Evolutionary conservation across 192 early-diverging fungal species (phyloP).

Genomic region (Rhizophagus prolifer): DNA sequence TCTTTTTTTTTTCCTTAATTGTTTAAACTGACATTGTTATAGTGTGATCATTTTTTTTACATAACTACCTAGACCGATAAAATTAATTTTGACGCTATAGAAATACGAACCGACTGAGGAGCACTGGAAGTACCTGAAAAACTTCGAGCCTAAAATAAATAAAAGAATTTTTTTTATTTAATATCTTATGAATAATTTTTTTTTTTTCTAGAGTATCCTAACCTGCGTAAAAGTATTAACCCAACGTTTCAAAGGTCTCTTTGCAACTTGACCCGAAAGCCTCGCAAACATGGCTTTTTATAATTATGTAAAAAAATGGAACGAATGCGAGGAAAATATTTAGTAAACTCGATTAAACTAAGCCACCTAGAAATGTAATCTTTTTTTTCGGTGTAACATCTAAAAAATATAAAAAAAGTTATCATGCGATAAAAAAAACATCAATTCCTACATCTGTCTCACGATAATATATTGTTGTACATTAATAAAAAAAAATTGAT

Average conservation of each 20-base stretch:
- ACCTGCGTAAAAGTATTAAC: constrained; percentile 25
- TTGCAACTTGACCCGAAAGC: constrained; percentile 37
- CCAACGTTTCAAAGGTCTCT: constrained; percentile 35
- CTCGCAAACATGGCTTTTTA: constrained; percentile 41
- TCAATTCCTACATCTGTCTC: no score
- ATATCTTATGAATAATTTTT: not conserved
- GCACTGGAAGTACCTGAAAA: not conserved
- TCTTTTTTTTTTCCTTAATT: not conserved
- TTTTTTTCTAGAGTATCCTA: not conserved
- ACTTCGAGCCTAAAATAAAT: not conserved
- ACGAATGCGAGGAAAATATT: not conserved
- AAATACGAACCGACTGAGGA: constrained; percentile 30
- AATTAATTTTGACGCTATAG: not conserved
- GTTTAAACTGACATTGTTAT: not conserved
- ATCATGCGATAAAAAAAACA: not conserved
- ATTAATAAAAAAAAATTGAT: no score
- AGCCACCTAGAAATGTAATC: not conserved
- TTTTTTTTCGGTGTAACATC: not conserved
- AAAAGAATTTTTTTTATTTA: constrained; percentile 12
- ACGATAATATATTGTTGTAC: no score
- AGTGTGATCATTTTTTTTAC: constrained; percentile 13
- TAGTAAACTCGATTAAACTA: not conserved
- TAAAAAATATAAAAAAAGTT: not conserved
- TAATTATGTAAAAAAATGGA: not conserved
- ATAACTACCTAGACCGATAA: not conserved